Base-by-base conservation (phyloP, 2,329 filamentous ascomycete genomes). In the Aspergillus quadricinctus region DNA sequence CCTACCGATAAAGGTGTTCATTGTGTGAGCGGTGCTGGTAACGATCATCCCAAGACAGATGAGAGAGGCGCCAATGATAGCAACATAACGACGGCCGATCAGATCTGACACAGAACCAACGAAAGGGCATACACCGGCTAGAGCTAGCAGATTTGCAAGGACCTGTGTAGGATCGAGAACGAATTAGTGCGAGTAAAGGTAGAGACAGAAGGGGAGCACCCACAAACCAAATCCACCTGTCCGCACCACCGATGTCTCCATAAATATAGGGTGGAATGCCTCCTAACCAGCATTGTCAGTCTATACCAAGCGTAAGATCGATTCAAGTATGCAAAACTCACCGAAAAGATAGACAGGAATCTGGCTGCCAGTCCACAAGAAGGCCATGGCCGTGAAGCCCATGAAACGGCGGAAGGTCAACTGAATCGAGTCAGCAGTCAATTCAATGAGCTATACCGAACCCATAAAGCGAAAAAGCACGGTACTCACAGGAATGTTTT, bases 101-200 rank as follows among this genome's bases (percentile, higher is more conserved):
- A 88, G 72, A 73, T 88, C 85, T 1, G 84, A 87, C 0, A 88
- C 71, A 1, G 83, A 81, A 10, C 87, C 87, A 1, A 89, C 86
- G 63, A 90, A 85, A 4, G 83, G 83, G 60, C 81, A 84, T 8
- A 84, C 75, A 14, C 81, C 81, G 5, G 82, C 81, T 51, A 82
- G 75, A 27, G 81, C 75, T 25, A 85, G 76, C 14, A 85, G 71
- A 61, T 84, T 82, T 29, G 73, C 76, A 19, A 80, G 68, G 40
- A 82, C 75, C 73, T 75, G 37, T 37, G 4, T 9, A 27, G 48
- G 14, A 9, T 43, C n/a, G 7, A n/a, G 35, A 27, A 46, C 8
- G 48, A 60, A 41, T 57, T 28, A 46, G 28, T 28, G 35, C 48
- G 40, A 2, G 14, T 48, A 11, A 29, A 31, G 17, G 28, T 21